Evolutionary conservation across 2,329 filamentous ascomycete genomes (phyloP).

Genomic region (Torrubiellomyces zombiae): DNA sequence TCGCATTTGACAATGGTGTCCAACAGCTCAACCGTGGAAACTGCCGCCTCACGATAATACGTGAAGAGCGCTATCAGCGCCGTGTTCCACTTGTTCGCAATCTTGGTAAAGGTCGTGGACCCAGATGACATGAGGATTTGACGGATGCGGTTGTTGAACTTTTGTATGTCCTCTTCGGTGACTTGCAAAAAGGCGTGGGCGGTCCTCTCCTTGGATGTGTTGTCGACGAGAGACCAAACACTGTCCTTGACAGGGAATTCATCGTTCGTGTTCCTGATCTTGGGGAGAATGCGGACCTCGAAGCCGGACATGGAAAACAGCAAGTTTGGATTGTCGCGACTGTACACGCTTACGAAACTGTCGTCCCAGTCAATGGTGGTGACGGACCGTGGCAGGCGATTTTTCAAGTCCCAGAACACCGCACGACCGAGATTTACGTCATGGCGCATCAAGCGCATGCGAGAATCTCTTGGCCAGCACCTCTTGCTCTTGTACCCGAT

Average conservation of each 20-base stretch:
- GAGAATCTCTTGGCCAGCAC: constrained; percentile 93
- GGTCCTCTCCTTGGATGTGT: constrained; percentile 89
- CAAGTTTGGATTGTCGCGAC: constrained; percentile 89
- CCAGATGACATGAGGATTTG: constrained; percentile 99
- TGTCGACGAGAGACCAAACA: constrained; percentile 94
- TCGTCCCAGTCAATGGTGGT: constrained; percentile 99
- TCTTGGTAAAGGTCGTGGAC: constrained; percentile 99
- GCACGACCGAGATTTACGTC: constrained; percentile 95
- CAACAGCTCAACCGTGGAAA: constrained; percentile 82
- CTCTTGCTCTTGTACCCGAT: constrained; percentile 99
- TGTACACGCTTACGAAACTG: constrained; percentile 96
- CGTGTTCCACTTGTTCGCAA: constrained; percentile 99
- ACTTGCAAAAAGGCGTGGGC: constrained; percentile 96
- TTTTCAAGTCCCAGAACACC: constrained; percentile 98
- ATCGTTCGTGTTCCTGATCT: constrained; percentile 86
- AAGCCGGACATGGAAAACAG: constrained; percentile 98
- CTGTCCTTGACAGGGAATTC: constrained; percentile 97
- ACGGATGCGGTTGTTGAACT: constrained; percentile 97
- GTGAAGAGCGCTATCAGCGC: constrained; percentile 93
- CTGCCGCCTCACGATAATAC: constrained; percentile 94
- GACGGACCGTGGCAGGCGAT: constrained; percentile 79
- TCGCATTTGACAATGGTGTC: constrained; percentile 99
- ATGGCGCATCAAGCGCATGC: constrained; percentile 96
- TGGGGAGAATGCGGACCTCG: constrained; percentile 88
- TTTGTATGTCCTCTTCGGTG: constrained; percentile 92